Evolutionary conservation across 768 basidiomycete genomes (phyloP).

Genomic region (Lactifluus hygrophoroides): DNA sequence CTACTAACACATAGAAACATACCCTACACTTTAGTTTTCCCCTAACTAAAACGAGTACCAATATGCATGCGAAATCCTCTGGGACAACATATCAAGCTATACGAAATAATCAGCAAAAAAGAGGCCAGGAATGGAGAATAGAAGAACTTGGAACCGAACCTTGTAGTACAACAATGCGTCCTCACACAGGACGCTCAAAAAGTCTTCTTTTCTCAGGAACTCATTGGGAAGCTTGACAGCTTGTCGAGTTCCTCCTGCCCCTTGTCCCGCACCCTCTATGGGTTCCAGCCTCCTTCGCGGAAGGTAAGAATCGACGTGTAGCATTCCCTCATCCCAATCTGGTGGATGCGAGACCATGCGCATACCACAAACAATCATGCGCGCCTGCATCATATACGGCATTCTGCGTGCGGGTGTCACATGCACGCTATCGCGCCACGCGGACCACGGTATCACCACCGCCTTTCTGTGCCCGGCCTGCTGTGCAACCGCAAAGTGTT

Average conservation of each 20-base stretch:
- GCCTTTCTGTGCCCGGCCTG: not conserved
- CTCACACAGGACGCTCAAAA: constrained; percentile 8
- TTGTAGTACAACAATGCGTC: constrained; percentile 9
- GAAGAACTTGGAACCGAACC: too few species aligned
- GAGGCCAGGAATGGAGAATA: too few species aligned
- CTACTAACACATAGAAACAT: too few species aligned
- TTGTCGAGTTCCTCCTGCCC: not conserved
- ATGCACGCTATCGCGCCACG: not conserved
- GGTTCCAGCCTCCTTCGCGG: not conserved
- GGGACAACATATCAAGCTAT: too few species aligned
- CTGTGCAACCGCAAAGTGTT: not conserved
- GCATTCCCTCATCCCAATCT: not conserved
- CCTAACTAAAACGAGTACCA: too few species aligned
- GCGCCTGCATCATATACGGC: not conserved
- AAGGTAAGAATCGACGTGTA: constrained; percentile 8
- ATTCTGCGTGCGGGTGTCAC: not conserved
- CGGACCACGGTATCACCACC: not conserved
- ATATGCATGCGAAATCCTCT: too few species aligned
- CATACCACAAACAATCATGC: constrained; percentile 8
- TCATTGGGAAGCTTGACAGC: not conserved
- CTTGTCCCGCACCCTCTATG: too few species aligned
- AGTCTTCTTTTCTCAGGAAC: not conserved
- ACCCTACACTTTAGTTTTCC: too few species aligned
- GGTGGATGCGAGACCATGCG: constrained; percentile 3
- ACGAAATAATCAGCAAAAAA: too few species aligned